phyloP scores from a whole-genome alignment of 345 rosid genomes.

The Eucalyptus sideroxylon region DNA sequence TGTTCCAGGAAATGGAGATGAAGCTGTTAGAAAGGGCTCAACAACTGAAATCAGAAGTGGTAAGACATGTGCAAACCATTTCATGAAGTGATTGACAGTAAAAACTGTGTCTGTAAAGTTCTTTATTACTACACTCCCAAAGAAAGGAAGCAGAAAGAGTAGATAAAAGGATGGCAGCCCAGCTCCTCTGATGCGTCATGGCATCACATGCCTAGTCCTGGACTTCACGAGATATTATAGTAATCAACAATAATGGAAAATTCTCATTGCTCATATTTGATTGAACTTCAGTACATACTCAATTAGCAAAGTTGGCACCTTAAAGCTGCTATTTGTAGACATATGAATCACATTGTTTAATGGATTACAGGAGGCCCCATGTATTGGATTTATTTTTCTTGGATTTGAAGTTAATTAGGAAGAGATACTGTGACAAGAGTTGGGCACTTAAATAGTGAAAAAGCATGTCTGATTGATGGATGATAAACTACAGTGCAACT shows the following conservation, averaged over 20 bases:
- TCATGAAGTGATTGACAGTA: neutral
- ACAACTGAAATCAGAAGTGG: conserved; percentile 68
- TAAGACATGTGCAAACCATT: conserved; percentile 7
- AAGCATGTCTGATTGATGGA: neutral
- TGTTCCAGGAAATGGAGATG: conserved; percentile 73
- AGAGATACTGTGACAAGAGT: neutral
- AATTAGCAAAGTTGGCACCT: neutral
- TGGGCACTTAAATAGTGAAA: neutral
- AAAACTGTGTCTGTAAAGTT: neutral
- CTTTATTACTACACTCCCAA: neutral
- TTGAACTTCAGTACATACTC: neutral
- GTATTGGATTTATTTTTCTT: neutral
- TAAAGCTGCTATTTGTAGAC: neutral
- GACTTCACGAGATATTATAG: neutral
- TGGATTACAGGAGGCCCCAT: neutral
- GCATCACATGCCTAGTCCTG: neutral
- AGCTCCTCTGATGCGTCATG: neutral
- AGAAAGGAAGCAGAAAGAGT: neutral
- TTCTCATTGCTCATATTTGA: neutral
- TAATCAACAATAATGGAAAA: neutral
- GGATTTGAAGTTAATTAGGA: neutral
- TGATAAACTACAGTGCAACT: neutral
- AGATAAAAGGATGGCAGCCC: neutral
- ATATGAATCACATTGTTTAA: neutral
- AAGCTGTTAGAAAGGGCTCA: conserved; percentile 64